Base-by-base conservation (phyloP, 1,284 basidiomycete genomes). In the Ceratobasidium sp. region DNA sequence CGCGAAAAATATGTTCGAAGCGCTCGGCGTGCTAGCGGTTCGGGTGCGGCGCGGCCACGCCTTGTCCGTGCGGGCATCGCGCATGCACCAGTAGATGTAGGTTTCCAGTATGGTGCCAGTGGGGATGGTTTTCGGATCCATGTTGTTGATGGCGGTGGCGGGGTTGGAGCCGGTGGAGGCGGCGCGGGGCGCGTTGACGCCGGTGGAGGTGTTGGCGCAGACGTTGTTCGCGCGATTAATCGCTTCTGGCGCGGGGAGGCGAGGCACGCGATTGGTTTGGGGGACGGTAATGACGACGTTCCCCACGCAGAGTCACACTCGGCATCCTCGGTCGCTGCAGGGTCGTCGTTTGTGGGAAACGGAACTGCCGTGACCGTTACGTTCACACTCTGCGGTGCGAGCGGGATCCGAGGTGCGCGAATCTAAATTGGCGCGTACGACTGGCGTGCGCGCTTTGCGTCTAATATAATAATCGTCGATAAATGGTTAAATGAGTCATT, bases 371-470 rank as follows among this genome's bases (percentile, higher is more conserved):
- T 71, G 5, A 71, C 69, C 6, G 69, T 71, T 10, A 71, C 20
- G 23, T 71, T 59, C 13, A 71, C 69, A 40, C 69, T 71, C 69
- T 71, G 54, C 6, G 69, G 69, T 23, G 69, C 69, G 7, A 71
- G 69, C 3, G 69, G 69, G 28, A 33, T n/a, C 56, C 40, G 69
- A 26, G 15, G 46, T 20, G 17, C 44, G 54, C 65, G 65, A 26
- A 64, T 56, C 9, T 13, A 23, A 26, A 42, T 48, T 6, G 65
- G 65, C 9, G 44, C 56, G 48, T 61, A 61, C 56, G 69, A 61
- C 69, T 71, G 69, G 38, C 69, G 69, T 23, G 69, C 56, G 48
- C 69, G 69, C 42, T 71, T 71, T 46, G 69, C 69, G 44, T 71
- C 69, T 71, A 23, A 40, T 26, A 69, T 50, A n/a, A n/a, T n/a